Percentiles rank a stretch among this genome's conserved stretches.
phyloP scores from a whole-genome alignment of 495 filamentous ascomycete species.

The Neurospora hispaniola region DNA sequence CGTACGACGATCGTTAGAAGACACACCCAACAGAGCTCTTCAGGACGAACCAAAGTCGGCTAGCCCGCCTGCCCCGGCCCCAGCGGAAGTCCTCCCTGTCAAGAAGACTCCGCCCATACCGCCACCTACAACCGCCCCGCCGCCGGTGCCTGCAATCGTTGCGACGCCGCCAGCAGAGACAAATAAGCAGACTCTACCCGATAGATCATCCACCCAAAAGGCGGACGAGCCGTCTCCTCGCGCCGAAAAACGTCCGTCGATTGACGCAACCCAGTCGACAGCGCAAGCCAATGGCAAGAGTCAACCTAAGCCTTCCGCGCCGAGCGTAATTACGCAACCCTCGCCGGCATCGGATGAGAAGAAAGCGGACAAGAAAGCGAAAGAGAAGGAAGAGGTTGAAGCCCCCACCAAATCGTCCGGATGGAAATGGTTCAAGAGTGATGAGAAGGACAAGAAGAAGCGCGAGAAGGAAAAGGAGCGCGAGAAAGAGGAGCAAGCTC shows the following conservation, averaged over 20 bases:
- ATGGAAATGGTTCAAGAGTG: constrained; percentile 52
- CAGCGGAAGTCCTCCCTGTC: constrained; percentile 13
- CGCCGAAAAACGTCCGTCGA: constrained; percentile 35
- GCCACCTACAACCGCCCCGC: constrained; percentile 3
- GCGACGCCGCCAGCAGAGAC: constrained; percentile 52
- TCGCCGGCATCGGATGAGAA: constrained; percentile 61
- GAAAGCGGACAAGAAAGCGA: constrained; percentile 56
- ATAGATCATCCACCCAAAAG: constrained; percentile 49
- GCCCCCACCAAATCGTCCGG: constrained; percentile 66
- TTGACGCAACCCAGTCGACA: constrained; percentile 10
- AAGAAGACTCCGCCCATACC: constrained; percentile 11
- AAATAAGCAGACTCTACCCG: constrained; percentile 29
- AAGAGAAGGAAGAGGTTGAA: constrained; percentile 38
- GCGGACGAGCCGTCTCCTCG: constrained; percentile 34
- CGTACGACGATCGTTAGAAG: background rate
- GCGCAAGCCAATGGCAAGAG: constrained; percentile 11
- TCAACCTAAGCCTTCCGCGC: constrained; percentile 3
- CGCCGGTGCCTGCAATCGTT: constrained; percentile 54
- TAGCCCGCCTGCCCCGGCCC: constrained; percentile 11
- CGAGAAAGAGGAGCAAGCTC: constrained; percentile 45
- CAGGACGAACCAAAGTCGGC: constrained; percentile 11
- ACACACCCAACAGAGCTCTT: constrained; percentile 2
- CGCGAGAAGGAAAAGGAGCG: constrained; percentile 42
- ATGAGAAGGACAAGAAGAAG: constrained; percentile 33
- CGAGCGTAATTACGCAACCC: constrained; percentile 5